These are phyloP conservation scores for Kwoniella dendrophila DNA, from an alignment of 768 basidiomycete genomes.

Conservation along the genomic window DNA sequence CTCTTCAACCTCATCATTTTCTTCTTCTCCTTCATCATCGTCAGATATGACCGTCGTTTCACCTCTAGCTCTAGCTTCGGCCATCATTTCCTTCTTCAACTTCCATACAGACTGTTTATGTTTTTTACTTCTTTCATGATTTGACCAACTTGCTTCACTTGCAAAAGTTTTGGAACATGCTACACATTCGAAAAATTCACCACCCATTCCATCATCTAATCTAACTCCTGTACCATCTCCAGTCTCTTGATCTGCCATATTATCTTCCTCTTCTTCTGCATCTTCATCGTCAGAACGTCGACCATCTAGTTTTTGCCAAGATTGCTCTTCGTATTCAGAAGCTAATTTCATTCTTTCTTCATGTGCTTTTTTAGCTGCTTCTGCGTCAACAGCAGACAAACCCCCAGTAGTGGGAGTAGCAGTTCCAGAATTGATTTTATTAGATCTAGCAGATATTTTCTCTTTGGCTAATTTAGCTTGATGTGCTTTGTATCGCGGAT, in stretches of 20 bases:
- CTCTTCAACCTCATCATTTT: conserved; percentile 28
- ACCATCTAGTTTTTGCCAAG: conserved; percentile 73
- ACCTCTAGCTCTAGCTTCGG: conserved; percentile 21
- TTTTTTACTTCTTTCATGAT: conserved; percentile 93
- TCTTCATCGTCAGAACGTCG: conserved; percentile 31
- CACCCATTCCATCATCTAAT: conserved; percentile 29
- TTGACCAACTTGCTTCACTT: conserved; percentile 92
- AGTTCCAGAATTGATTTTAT: conserved; percentile 53
- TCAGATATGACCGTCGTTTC: conserved; percentile 17
- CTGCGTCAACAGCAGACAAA: conserved; percentile 36
- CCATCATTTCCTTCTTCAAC: conserved; percentile 76
- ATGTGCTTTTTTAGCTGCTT: conserved; percentile 52
- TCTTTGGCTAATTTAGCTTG: conserved; percentile 36
- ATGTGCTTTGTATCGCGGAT: conserved; percentile 69
- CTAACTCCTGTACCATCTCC: conserved; percentile 34
- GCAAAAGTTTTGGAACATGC: conserved; percentile 86
- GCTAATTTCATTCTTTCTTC: conserved; percentile 53
- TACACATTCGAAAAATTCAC: conserved; percentile 70
- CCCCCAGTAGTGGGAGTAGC: conserved; percentile 19
- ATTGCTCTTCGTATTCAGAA: conserved; percentile 72
- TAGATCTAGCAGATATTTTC: conserved; percentile 47
- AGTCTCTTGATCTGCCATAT: conserved; percentile 46
- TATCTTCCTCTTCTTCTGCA: conserved; percentile 33
- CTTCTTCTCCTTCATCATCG: conserved; percentile 32
- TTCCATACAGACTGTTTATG: conserved; percentile 84